These are phyloP conservation scores for Daldinia childiae DNA, from an alignment of 495 filamentous ascomycete species.

Conservation along the genomic window DNA sequence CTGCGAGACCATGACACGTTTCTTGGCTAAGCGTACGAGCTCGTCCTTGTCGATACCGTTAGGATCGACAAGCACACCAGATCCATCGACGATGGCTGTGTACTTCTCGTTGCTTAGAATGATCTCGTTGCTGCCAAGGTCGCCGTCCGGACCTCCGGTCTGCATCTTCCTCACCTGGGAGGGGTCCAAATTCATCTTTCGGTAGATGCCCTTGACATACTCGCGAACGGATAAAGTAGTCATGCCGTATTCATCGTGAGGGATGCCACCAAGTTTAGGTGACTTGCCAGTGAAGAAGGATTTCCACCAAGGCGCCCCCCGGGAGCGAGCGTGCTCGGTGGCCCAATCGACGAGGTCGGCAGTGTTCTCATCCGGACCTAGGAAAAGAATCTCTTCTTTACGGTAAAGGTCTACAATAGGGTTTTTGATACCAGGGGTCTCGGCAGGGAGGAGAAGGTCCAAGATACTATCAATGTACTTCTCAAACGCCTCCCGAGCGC, in stretches of 20 bases:
- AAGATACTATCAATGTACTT: constrained; percentile 99
- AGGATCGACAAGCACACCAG: constrained; percentile 93
- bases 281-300: constrained; percentile 99
- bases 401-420: constrained; percentile 95
- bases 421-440: constrained; percentile 97
- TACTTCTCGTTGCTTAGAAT: constrained; percentile 95
- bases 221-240: constrained; percentile 96
- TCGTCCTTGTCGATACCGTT: constrained; percentile 87
- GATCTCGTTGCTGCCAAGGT: constrained; percentile 97
- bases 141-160: constrained; percentile 96
- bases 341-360: constrained; percentile 98
- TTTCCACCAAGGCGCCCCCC: constrained; percentile 98
- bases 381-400: constrained; percentile 94
- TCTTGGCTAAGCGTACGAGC: constrained; percentile 83
- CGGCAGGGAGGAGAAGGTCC: constrained; percentile 87
- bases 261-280: constrained; percentile 93
- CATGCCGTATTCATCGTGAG: constrained; percentile 97
- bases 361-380: constrained; percentile 99
- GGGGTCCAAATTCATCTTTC: constrained; percentile 89
- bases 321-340: constrained; percentile 86
- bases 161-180: constrained; percentile 89
- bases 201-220: constrained; percentile 95
- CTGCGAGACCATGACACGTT: constrained; percentile 86
- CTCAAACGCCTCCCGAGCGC: constrained; percentile 89
- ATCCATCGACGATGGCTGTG: constrained; percentile 89